Conservation (phyloP, 2,329 filamentous ascomycete genomes). For the Scytalidium lignicola region DNA sequence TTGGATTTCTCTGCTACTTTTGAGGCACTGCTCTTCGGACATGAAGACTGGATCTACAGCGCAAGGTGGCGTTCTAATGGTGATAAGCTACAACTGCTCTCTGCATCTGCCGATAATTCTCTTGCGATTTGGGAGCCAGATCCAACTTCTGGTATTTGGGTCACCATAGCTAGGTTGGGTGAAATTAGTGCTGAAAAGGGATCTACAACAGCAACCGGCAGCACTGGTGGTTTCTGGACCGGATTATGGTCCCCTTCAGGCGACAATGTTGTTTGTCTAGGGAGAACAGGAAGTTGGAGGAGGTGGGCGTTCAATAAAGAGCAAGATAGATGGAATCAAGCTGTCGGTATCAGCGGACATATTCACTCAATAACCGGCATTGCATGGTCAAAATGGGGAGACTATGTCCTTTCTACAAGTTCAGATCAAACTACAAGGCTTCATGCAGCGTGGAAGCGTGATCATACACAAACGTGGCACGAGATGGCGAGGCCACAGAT, state of each 20-base stretch:
- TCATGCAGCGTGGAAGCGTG: slow-evolving; percentile 69
- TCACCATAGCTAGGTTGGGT: slow-evolving; percentile 77
- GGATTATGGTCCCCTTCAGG: slow-evolving; percentile 85
- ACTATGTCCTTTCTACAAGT: slow-evolving; percentile 83
- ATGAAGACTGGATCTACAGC: slow-evolving; percentile 98
- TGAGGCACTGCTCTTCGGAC: slow-evolving; percentile 86
- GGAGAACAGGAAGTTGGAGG: slow-evolving; percentile 90
- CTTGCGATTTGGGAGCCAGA: slow-evolving; percentile 91
- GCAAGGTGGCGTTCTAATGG: slow-evolving; percentile 39
- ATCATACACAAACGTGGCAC: slow-evolving; percentile 66
- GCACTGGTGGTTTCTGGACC: slow-evolving; percentile 93
- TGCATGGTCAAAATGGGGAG: slow-evolving; percentile 76
- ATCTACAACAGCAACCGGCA: slow-evolving; percentile 92
- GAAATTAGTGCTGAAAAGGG: slow-evolving; percentile 95
- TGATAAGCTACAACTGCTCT: slow-evolving; percentile 65
- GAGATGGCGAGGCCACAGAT: slow-evolving; percentile 95
- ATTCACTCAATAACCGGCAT: slow-evolving; percentile 75
- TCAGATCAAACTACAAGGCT: slow-evolving; percentile 90
- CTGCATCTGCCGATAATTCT: slow-evolving; percentile 92
- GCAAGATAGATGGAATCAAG: slow-evolving; percentile 69
- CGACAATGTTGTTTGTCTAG: slow-evolving; percentile 70
- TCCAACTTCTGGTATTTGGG: slow-evolving; percentile 79
- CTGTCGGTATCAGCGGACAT: slow-evolving; percentile 77
- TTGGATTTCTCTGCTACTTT: slow-evolving; percentile 77
- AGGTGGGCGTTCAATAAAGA: slow-evolving; percentile 64